These are phyloP conservation scores for Arachis monticola DNA, from an alignment of 331 rosid species.

Conservation along the genomic window DNA sequence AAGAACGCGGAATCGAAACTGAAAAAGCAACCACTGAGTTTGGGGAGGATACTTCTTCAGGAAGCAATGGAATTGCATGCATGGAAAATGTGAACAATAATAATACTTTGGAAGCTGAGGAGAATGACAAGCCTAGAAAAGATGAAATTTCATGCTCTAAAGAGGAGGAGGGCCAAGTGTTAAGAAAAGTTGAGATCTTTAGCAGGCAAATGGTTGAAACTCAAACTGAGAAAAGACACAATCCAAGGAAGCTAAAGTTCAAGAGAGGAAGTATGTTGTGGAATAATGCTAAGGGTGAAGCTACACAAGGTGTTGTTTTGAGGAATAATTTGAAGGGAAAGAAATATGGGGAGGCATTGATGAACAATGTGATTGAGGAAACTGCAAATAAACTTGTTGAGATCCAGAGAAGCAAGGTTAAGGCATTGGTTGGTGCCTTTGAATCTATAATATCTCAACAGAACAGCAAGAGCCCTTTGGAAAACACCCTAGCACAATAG, in stretches of 20 bases:
- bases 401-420: conserved; percentile 75
- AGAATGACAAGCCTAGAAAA: conserved; percentile 43
- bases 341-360: conserved; percentile 65
- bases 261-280: conserved; percentile 54
- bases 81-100: conserved; percentile 46
- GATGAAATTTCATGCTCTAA: conserved; percentile 39
- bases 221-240: conserved; percentile 41
- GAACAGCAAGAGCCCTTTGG: conserved; percentile 54
- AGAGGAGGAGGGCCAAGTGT: conserved; percentile 44
- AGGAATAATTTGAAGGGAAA: conserved; percentile 70
- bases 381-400: conserved; percentile 78
- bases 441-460: conserved; percentile 87
- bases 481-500: too few species aligned
- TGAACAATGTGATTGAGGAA: conserved; percentile 78
- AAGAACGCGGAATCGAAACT: conserved; percentile 52
- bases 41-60: conserved; percentile 49
- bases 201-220: conserved; percentile 49
- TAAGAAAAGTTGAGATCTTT: conserved; percentile 46
- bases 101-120: conserved; percentile 36
- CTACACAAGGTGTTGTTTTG: conserved; percentile 63
- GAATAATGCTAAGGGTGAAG: conserved; percentile 39
- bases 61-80: conserved; percentile 43
- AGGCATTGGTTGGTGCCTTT: conserved; percentile 93
- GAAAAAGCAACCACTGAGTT: conserved; percentile 53
- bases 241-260: conserved; percentile 58